A percentile compares a stretch with the other conserved stretches of the same genome.
Conservation (phyloP, 306 rosid genomes). For the Dicorynia guianensis region DNA sequence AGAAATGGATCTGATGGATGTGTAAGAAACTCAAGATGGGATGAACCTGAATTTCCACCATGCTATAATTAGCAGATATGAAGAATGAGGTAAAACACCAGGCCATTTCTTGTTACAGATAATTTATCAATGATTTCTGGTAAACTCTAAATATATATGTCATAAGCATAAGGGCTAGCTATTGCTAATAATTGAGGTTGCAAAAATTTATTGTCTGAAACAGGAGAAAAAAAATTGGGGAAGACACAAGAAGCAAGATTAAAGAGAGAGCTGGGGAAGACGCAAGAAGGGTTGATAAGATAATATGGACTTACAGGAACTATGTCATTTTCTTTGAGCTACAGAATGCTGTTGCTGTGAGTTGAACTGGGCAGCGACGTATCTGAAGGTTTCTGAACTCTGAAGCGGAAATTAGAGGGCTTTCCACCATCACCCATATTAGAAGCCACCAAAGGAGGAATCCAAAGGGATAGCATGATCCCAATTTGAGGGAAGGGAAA, state of each 20-base stretch:
- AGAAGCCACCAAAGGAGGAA: conserved; percentile 62
- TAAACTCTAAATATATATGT: too few species aligned
- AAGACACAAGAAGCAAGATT: neutral
- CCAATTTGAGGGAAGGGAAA: conserved; percentile 32
- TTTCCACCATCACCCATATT: neutral
- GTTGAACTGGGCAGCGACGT: neutral
- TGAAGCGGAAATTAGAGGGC: conserved; percentile 1
- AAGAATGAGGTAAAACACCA: conserved; percentile 17
- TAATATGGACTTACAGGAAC: conserved; percentile 44
- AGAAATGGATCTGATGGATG: conserved; percentile 24
- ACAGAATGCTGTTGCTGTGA: conserved; percentile 21
- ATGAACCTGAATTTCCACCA: conserved; percentile 18
- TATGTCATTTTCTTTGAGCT: conserved; percentile 17
- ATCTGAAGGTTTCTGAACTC: conserved; percentile 6
- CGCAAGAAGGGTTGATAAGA: neutral
- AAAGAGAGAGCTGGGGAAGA: neutral
- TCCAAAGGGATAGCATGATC: conserved; percentile 71
- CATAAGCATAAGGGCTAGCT: too few species aligned
- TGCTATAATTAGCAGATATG: conserved; percentile 18
- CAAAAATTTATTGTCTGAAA: too few species aligned
- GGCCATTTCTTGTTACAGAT: neutral
- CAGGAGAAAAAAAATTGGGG: neutral
- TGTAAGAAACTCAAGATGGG: conserved; percentile 10
- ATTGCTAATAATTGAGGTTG: too few species aligned
- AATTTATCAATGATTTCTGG: conserved; percentile 4